Percentiles rank a stretch among this genome's conserved stretches.
phyloP scores from a whole-genome alignment of 768 basidiomycete genomes.

The Rhizopogon vulgaris region DNA sequence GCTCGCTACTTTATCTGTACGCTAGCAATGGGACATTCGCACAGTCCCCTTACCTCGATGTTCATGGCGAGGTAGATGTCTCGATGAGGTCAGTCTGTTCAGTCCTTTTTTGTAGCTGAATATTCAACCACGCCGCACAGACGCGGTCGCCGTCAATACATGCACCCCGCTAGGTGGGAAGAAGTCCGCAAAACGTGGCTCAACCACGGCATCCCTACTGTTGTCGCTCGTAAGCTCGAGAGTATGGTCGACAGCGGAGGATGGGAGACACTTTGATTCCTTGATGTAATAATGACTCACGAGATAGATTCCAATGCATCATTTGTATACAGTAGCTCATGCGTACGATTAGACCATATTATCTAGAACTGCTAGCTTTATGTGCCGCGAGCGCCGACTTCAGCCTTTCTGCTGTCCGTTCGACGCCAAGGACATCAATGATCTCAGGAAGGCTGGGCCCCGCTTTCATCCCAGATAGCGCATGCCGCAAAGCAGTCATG shows the following conservation, averaged over 20 bases:
- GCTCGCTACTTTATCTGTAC: constrained; percentile 84
- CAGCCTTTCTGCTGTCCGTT: constrained; percentile 17
- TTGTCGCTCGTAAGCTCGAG: constrained; percentile 86
- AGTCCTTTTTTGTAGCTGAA: neutral
- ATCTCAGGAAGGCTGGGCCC: constrained; percentile 38
- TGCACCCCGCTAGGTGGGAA: constrained; percentile 84
- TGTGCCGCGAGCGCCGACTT: constrained; percentile 2
- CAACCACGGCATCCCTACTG: constrained; percentile 81
- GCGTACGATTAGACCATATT: neutral
- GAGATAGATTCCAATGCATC: neutral
- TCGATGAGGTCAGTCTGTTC: constrained; percentile 68
- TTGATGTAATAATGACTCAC: too few species aligned
- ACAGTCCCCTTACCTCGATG: constrained; percentile 87
- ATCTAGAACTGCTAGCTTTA: neutral
- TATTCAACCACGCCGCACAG: constrained; percentile 31
- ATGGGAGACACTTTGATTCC: constrained; percentile 72
- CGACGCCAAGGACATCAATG: constrained; percentile 31
- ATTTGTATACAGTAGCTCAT: neutral
- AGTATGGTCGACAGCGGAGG: constrained; percentile 85
- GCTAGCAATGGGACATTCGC: constrained; percentile 85
- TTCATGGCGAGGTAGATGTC: constrained; percentile 89
- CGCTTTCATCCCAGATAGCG: constrained; percentile 73
- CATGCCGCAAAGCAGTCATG: constrained; percentile 71
- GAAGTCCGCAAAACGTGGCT: constrained; percentile 91
- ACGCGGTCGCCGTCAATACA: constrained; percentile 81